Evolutionary conservation across 2,329 filamentous ascomycete species (phyloP).

Genomic region (Blumeria hordei): DNA sequence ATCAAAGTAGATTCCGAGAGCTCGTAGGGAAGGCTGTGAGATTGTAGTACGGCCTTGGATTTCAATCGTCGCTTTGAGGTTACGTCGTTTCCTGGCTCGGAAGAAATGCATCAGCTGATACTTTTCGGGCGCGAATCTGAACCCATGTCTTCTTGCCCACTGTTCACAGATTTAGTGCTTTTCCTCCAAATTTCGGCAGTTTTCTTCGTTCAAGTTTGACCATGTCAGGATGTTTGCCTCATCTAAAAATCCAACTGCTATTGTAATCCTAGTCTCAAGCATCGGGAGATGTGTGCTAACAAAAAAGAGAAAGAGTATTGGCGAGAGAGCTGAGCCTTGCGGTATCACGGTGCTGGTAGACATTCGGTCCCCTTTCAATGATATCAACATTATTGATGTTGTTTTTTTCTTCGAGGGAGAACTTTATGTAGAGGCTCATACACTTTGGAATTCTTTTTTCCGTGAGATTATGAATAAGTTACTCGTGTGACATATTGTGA

Average conservation of each 20-base stretch:
- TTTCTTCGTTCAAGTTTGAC: background rate
- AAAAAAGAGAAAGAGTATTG: background rate
- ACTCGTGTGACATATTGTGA: background rate
- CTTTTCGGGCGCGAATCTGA: background rate
- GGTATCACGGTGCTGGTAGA: background rate
- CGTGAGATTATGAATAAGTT: background rate
- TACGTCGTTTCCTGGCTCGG: background rate
- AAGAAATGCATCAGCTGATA: constrained; percentile 1
- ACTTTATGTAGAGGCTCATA: background rate
- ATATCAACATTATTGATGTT: background rate
- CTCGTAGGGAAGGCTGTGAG: background rate
- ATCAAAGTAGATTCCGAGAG: background rate
- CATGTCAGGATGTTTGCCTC: background rate
- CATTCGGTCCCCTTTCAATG: background rate
- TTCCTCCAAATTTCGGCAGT: background rate
- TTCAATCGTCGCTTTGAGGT: background rate
- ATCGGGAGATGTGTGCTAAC: background rate
- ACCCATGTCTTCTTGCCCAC: background rate
- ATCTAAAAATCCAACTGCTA: background rate
- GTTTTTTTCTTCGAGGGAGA: background rate
- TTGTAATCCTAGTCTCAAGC: background rate
- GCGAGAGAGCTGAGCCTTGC: background rate
- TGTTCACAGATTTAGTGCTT: background rate
- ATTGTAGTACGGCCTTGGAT: background rate
- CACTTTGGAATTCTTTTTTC: background rate